phyloP scores from a whole-genome alignment of 176 grass and related monocot genomes.

The Hyparrhenia diplandra region DNA sequence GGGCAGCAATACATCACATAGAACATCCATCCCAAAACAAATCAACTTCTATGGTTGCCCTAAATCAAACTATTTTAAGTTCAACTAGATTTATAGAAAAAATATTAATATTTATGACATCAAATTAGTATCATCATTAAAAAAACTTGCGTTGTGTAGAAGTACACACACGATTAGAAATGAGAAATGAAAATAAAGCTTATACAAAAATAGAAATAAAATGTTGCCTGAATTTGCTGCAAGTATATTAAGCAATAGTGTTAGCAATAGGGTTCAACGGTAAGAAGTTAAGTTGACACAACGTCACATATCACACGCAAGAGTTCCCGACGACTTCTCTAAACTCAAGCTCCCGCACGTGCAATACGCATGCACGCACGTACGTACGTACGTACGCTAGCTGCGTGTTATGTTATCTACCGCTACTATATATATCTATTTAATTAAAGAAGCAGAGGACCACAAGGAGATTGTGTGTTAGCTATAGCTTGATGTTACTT shows the following conservation, averaged over 20 bases:
- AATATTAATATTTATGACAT: too few species aligned
- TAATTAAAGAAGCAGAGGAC: not conserved
- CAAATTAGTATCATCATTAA: too few species aligned
- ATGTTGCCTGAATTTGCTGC: not conserved
- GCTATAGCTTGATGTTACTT: not conserved
- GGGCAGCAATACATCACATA: too few species aligned
- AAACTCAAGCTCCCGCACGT: not conserved
- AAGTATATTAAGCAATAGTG: not conserved
- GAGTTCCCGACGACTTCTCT: not conserved
- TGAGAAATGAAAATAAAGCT: too few species aligned
- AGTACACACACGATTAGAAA: too few species aligned
- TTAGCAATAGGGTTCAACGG: not conserved
- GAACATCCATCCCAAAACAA: too few species aligned
- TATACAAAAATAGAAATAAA: too few species aligned
- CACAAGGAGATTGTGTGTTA: not conserved
- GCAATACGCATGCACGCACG: not conserved
- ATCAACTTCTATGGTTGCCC: too few species aligned
- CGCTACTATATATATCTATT: not conserved
- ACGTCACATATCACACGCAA: not conserved
- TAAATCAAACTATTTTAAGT: too few species aligned
- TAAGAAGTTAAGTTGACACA: not conserved
- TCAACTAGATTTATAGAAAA: too few species aligned
- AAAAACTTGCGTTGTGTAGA: too few species aligned
- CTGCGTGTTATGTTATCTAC: not conserved
- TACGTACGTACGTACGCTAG: not conserved